phyloP scores from a whole-genome alignment of 2,329 filamentous ascomycete species.

The Cylindrodendrum hubeiense region DNA sequence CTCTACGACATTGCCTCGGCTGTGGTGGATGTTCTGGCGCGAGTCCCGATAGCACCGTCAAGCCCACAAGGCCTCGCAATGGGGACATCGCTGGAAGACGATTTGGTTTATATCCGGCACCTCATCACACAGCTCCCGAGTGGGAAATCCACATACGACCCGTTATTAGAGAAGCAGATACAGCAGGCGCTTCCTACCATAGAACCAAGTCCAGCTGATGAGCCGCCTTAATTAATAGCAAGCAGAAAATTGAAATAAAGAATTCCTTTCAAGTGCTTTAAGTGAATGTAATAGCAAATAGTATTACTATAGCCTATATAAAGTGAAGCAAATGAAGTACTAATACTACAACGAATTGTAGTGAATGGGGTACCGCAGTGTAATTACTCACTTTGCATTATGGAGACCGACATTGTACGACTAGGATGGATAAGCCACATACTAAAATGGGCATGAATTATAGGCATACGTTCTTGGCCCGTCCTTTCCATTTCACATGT shows the following conservation, averaged over 20 bases:
- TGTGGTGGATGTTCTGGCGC: slow-evolving; percentile 58
- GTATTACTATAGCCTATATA: too few species aligned
- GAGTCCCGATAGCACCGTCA: slow-evolving; percentile 51
- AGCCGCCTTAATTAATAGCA: slow-evolving; percentile 8
- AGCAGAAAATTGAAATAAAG: background rate
- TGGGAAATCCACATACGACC: slow-evolving; percentile 53
- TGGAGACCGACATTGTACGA: too few species aligned
- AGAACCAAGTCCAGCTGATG: slow-evolving; percentile 15
- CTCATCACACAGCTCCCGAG: slow-evolving; percentile 55
- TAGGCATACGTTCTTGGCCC: too few species aligned
- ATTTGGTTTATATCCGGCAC: slow-evolving; percentile 52
- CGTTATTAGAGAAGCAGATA: slow-evolving; percentile 55
- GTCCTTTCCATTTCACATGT: too few species aligned
- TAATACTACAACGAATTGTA: too few species aligned
- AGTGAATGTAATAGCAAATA: too few species aligned
- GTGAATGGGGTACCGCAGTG: too few species aligned
- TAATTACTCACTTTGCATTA: too few species aligned
- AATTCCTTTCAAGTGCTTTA: too few species aligned
- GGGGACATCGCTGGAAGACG: slow-evolving; percentile 50
- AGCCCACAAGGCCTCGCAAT: slow-evolving; percentile 41
- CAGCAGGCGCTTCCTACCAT: slow-evolving; percentile 49
- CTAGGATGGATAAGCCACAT: too few species aligned
- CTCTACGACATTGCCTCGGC: slow-evolving; percentile 59
- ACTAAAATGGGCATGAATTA: too few species aligned
- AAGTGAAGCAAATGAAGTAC: too few species aligned